Conservation (phyloP, 306 rosid species). For the Quercus alba region DNA sequence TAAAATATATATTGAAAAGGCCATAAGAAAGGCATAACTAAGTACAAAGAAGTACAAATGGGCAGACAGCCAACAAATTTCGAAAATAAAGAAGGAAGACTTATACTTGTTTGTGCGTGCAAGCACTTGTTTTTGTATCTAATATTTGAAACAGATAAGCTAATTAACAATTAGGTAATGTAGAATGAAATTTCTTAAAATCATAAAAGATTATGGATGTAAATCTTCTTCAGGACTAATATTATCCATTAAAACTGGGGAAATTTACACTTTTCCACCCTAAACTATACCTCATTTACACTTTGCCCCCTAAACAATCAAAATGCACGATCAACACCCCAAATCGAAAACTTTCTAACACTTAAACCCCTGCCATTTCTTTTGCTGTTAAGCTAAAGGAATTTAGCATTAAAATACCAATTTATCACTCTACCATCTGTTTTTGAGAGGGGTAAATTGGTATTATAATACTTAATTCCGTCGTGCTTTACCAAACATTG, state of each 20-base stretch:
- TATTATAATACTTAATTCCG: too few species aligned
- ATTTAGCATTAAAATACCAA: too few species aligned
- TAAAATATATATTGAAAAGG: not conserved
- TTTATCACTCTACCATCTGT: too few species aligned
- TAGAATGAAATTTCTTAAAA: not conserved
- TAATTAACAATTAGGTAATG: not conserved
- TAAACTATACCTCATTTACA: too few species aligned
- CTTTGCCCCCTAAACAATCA: too few species aligned
- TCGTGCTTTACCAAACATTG: too few species aligned
- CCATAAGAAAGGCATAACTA: not conserved
- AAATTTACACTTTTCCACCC: too few species aligned
- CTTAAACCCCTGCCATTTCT: too few species aligned
- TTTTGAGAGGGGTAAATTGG: too few species aligned
- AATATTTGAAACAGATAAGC: not conserved
- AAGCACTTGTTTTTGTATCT: not conserved
- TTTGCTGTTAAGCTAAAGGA: too few species aligned
- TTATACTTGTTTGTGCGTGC: not conserved
- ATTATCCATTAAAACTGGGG: not conserved
- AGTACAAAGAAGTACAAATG: not conserved
- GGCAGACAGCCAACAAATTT: not conserved
- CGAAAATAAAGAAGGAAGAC: not conserved
- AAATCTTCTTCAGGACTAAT: not conserved
- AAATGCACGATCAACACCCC: too few species aligned
- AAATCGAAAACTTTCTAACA: too few species aligned
- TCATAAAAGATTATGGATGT: not conserved